Evolutionary conservation across 106 monocot genomes (phyloP), one percentile per base, ranked within the genome.

Genomic region (Amphibolis antarctica): DNA sequence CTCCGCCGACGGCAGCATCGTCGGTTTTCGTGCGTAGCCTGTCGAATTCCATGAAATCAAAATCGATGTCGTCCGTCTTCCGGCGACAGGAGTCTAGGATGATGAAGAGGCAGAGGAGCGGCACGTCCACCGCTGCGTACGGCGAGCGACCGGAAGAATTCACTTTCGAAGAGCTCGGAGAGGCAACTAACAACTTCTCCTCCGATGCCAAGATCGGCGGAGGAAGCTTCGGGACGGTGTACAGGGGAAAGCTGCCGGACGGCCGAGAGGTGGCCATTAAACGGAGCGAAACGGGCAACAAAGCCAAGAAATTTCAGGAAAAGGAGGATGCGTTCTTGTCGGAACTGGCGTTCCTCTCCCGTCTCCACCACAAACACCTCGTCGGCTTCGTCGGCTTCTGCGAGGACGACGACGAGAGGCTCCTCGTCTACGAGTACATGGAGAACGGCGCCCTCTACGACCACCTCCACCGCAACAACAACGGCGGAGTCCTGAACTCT

Each of bases 311-410:
- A 59, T 60, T 25, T 9, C 23, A 53, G 36, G 83, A 83, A 43
- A 77, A 93, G 55, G 92, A 93, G 74, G 76, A 45, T 48, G 92
- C 88, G 0, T 93, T 85, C 70, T 80, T 70, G 11, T 88, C 88
- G 17, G 92, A 93, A 64, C 75, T 93, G 12, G 70, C 76, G 0
- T 88, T 93, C 60, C 85, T 93, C 46, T 88, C 92, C 0, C 79
- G 92, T 9, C 78, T 93, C 66, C 82, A 88, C 71, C 88, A 93
- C 82, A 93, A 93, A 50, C 88, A 93, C 79, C 70, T 93, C 21
- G 92, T 93, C 14, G 69, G 78, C 5, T 54, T 93, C 28, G 73
- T 88, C 1, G 92, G 92, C 11, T 93, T 72, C 72, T 93, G 92
- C 74, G 80, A 82, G 22, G 85, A 88, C 29, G 26, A 53, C 22